Evolutionary conservation across 441 rosid species (phyloP), one percentile per base, ranked within the genome.

Genomic region (Arabidopsis lyrata): DNA sequence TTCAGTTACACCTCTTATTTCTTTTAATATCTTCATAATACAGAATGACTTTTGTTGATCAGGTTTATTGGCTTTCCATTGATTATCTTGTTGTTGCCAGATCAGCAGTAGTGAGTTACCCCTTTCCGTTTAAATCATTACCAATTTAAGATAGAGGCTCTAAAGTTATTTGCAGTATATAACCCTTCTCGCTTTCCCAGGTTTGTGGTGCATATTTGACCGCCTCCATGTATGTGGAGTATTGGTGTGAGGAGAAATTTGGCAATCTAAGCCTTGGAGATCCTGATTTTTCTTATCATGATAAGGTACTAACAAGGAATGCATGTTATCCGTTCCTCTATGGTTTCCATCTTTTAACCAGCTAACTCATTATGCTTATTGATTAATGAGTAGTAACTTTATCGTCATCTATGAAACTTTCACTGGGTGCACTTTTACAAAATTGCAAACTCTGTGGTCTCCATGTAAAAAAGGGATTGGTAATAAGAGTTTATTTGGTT

Each of bases 211-310:
- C 91, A 15, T 86, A 84, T 87, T 91, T 95, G 81, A 88, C 98
- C 49, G 84, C 99, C 48, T 76, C 88, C 70, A 84, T 95, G 95
- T 95, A 90, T 70, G 93, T 92, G 82, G 99, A 95, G 80, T 81
- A 95, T 66, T 95, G 99, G 99, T 92, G 99, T 81, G 95, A 95
- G 84, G 96, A 92, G 82, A 82, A 88, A 81, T 95, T 86, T 80
- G 86, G 82, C 24, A 61, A 80, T 77, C 90, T 95, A 67, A 85
- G 86, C 65, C 79, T 95, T 66, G 99, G 99, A 47, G 90, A 73
- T 75, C 98, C 99, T 29, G 97, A 95, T 85, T 92, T 95, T 83
- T 86, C 96, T 59, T 85, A 85, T 81, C 81, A 84, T 77, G 97
- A 95, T 84, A 85, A 71, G 95, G 99, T 95, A 87, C 66, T 74